Base-by-base conservation (phyloP, 2,329 filamentous ascomycete genomes). In the Ascochyta koolunga region DNA sequence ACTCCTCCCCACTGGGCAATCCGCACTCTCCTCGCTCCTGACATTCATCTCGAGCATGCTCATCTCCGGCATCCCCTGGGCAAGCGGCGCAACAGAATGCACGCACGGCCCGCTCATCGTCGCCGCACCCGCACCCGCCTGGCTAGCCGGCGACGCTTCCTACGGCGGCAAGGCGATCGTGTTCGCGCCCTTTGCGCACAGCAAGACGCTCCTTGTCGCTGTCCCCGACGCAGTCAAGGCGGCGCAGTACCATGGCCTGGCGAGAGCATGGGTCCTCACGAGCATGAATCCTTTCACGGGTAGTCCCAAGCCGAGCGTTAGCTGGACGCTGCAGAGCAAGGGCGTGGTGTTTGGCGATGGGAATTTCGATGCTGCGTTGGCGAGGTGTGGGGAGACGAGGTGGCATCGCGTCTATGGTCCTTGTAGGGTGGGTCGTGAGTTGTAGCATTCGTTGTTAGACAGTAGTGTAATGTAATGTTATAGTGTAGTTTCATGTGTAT, bases 251-350 rank as follows among this genome's bases (percentile, higher is more conserved):
- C 48, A 55, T 0, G 33, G 35, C 0, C 41, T 74, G 18, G 61
- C 70, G 0, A 55, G 71, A 7, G 68, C 62, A 6, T 79, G 77
- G 77, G 65, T 78, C 1, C 52, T 78, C 11, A 72, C 73, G 39
- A 70, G 72, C 18, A 66, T 64, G 59, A 66, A 58, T 48, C 49
- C 61, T n/a, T 66, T 50, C 27, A 70, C 66, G 1, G 66, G 65
- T 0, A 60, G 60, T 46, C 36, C 58, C 5, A 59, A 63, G 16
- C 47, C 43, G 15, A 57, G 50, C n/a, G 66, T 69, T 7, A 69
- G 72, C 22, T 79, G 77, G 77, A 76, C 71, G 2, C 32, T 78
- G 24, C 61, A 73, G 27, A 69, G 69, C 3, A 79, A 79, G 62
- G 70, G 70, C 2, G 68, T 74, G 2, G 52, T 78, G 6, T 78